Conservation (phyloP, 78 protist genomes). For the Mantamonas sphyraenae region DNA sequence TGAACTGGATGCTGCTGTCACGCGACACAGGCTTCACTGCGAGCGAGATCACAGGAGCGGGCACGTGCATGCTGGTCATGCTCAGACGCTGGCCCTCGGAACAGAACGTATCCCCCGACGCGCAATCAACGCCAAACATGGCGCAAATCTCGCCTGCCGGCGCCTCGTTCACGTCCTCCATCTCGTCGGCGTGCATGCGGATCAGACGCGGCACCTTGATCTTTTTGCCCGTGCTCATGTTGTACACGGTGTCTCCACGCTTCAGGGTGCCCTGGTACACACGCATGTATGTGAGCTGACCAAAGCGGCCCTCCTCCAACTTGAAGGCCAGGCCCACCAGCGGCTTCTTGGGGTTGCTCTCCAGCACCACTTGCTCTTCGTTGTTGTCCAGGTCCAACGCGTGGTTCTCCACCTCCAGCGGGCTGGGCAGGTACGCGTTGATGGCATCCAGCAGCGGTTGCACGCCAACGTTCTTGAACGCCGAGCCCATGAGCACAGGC, state of each 20-base stretch:
- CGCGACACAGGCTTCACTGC: slow-evolving; percentile 51
- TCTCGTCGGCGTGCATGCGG: slow-evolving; percentile 85
- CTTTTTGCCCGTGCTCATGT: slow-evolving; percentile 40
- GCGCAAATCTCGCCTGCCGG: slow-evolving; percentile 93
- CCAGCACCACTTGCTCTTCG: slow-evolving; percentile 28
- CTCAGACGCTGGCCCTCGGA: too few species aligned
- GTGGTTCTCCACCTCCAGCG: slow-evolving; percentile 47
- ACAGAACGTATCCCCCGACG: slow-evolving; percentile 93
- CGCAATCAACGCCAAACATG: slow-evolving; percentile 89
- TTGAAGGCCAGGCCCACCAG: slow-evolving; percentile 84
- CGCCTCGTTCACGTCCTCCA: slow-evolving; percentile 47
- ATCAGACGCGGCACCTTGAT: slow-evolving; percentile 75
- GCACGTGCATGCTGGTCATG: slow-evolving; percentile 87
- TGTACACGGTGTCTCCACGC: slow-evolving; percentile 61
- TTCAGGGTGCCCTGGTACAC: slow-evolving; percentile 78
- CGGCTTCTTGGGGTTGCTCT: slow-evolving; percentile 38
- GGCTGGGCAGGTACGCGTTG: slow-evolving; percentile 72
- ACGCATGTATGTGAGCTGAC: slow-evolving; percentile 90
- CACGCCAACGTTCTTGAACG: slow-evolving; percentile 88
- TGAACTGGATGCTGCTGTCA: slow-evolving; percentile 1
- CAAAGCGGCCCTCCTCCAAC: slow-evolving; percentile 77
- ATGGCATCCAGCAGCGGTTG: slow-evolving; percentile 87
- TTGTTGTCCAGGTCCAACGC: slow-evolving; percentile 34
- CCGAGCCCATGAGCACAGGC: slow-evolving; percentile 89
- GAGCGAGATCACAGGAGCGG: slow-evolving; percentile 88